phyloP scores from a whole-genome alignment of 805 yeast species.

The Saccharomyces jurei region DNA sequence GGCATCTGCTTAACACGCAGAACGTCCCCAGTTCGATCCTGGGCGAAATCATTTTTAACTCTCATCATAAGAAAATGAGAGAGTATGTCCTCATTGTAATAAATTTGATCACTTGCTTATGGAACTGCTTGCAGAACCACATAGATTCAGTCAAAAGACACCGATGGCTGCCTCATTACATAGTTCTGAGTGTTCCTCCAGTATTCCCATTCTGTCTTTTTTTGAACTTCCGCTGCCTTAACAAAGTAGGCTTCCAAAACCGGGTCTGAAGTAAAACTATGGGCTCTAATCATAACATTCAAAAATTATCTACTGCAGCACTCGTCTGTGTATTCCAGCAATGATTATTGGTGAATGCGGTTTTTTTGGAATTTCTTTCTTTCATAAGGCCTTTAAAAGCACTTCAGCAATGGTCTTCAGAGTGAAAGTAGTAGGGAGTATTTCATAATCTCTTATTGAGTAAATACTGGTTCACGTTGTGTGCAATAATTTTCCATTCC shows the following conservation, averaged over 20 bases:
- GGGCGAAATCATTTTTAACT: slow-evolving; percentile 89
- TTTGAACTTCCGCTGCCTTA: not conserved
- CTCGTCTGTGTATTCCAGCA: not conserved
- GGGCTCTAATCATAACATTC: not conserved
- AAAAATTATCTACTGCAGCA: not conserved
- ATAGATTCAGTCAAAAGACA: no score
- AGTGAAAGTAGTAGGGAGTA: not conserved
- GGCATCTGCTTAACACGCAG: slow-evolving; percentile 99
- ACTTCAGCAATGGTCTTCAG: not conserved
- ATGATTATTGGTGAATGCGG: not conserved
- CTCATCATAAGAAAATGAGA: no score
- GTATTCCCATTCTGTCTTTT: not conserved
- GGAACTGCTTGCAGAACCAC: no score
- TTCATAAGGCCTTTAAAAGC: not conserved
- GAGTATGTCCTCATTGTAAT: no score
- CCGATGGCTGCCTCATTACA: no score
- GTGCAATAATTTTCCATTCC: not conserved
- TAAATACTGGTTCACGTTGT: not conserved
- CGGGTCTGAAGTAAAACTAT: not conserved
- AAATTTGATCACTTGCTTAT: no score
- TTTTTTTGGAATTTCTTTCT: not conserved
- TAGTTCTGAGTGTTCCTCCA: no score
- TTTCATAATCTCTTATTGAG: not conserved
- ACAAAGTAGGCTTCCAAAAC: not conserved
- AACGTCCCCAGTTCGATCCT: slow-evolving; percentile 99